phyloP scores from a whole-genome alignment of 257 asterid genomes.

The Nicotiana benthamiana region DNA sequence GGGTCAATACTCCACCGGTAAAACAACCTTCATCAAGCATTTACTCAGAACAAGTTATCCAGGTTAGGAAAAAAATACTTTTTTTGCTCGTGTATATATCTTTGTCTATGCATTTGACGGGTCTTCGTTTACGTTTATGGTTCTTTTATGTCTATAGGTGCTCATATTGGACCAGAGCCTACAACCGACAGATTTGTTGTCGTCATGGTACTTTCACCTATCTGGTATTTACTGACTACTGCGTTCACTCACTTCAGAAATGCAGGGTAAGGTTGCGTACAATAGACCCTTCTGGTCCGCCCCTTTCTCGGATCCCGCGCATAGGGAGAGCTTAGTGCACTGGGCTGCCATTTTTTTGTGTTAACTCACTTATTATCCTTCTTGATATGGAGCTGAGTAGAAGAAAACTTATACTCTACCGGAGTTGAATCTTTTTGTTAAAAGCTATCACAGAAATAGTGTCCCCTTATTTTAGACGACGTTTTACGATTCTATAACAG shows the following conservation, averaged over 20 bases:
- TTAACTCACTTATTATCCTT: neutral
- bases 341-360: no score
- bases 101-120: neutral
- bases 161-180: slow-evolving; percentile 99
- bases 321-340: no score
- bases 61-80: slow-evolving; percentile 29
- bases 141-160: slow-evolving; percentile 41
- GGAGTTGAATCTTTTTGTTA: neutral
- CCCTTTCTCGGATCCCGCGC: no score
- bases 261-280: no score
- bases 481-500: neutral
- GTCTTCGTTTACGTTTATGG: neutral
- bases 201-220: slow-evolving; percentile 54
- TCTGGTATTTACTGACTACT: neutral
- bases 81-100: neutral
- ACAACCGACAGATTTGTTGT: slow-evolving; percentile 99
- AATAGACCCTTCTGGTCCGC: no score
- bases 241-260: neutral
- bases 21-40: slow-evolving; percentile 98
- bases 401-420: neutral
- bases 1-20: slow-evolving; percentile 98
- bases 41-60: slow-evolving; percentile 81
- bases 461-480: neutral
- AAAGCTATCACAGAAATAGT: neutral
- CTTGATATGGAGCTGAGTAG: neutral